A percentile compares a stretch with the other conserved stretches of the same genome.
phyloP scores from a whole-genome alignment of 495 filamentous ascomycete genomes.

The Polyplosphaeria fusca region DNA sequence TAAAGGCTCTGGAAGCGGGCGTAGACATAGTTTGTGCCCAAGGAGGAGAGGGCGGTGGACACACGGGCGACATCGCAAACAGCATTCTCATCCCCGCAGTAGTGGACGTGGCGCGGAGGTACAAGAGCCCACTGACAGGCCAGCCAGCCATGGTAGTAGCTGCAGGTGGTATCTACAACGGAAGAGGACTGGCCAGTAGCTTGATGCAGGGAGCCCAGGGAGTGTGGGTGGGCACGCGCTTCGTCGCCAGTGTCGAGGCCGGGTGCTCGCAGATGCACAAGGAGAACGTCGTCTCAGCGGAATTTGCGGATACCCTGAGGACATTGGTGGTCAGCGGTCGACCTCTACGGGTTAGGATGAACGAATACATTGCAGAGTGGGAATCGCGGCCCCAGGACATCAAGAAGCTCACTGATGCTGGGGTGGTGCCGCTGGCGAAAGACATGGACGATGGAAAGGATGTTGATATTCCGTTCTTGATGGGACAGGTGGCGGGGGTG shows the following conservation, averaged over 20 bases:
- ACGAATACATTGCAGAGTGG: conserved; percentile 79
- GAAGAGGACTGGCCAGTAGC: conserved; percentile 42
- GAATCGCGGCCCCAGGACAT: conserved; percentile 69
- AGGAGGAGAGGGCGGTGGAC: conserved; percentile 45
- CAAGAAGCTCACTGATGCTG: conserved; percentile 64
- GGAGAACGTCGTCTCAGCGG: conserved; percentile 69
- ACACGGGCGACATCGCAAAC: conserved; percentile 45
- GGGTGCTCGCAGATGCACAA: conserved; percentile 77
- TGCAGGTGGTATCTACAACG: conserved; percentile 44
- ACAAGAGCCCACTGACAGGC: conserved; percentile 45
- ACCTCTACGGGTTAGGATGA: conserved; percentile 74
- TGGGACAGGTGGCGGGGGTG: conserved; percentile 87
- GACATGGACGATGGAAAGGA: conserved; percentile 76
- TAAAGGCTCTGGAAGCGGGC: conserved; percentile 74
- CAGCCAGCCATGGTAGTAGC: conserved; percentile 44
- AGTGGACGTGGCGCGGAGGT: conserved; percentile 44
- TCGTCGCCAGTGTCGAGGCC: conserved; percentile 75
- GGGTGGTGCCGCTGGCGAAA: conserved; percentile 72
- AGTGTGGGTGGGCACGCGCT: conserved; percentile 65
- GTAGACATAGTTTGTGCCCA: conserved; percentile 75
- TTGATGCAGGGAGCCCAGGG: conserved; percentile 45
- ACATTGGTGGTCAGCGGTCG: conserved; percentile 77
- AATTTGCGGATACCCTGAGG: conserved; percentile 69
- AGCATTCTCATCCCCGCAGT: conserved; percentile 45
- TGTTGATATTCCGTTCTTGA: conserved; percentile 78